Evolutionary conservation across 2,329 filamentous ascomycete genomes (phyloP).

Genomic region (Aspergillus sp.): DNA sequence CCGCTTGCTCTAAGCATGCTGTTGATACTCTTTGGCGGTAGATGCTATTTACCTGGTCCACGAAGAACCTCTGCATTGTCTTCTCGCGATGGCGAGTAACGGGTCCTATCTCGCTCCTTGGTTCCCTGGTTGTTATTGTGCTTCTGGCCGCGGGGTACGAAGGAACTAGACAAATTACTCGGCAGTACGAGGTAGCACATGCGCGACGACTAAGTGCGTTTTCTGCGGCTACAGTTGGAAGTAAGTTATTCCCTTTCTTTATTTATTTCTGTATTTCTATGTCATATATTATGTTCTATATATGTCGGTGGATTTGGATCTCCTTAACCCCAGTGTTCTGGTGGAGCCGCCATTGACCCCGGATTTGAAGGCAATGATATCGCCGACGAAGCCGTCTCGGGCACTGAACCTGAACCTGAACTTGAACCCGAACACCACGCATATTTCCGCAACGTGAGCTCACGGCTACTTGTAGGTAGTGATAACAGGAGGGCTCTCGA

Average conservation of each 20-base stretch:
- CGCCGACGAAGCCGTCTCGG: slow-evolving; percentile 28
- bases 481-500: slow-evolving; percentile 59
- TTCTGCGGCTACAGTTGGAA: slow-evolving; percentile 34
- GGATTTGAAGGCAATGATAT: slow-evolving; percentile 36
- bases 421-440: slow-evolving; percentile 7
- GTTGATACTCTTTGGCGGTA: slow-evolving; percentile 39
- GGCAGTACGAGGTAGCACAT: slow-evolving; percentile 68
- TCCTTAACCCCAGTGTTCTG: slow-evolving; percentile 6
- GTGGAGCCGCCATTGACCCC: slow-evolving; percentile 19
- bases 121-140: slow-evolving; percentile 80
- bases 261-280: not conserved
- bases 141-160: slow-evolving; percentile 91
- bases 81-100: slow-evolving; percentile 88
- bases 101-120: slow-evolving; percentile 69
- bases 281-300: slow-evolving; percentile 9
- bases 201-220: slow-evolving; percentile 51
- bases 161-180: slow-evolving; percentile 72
- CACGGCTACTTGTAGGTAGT: slow-evolving; percentile 75
- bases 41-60: slow-evolving; percentile 99
- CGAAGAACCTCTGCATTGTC: slow-evolving; percentile 90
- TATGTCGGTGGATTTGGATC: slow-evolving; percentile 13
- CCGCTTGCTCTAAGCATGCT: not conserved
- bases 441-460: slow-evolving; percentile 55
- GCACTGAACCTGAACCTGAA: slow-evolving; percentile 19
- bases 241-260: slow-evolving; percentile 28